A percentile compares a stretch with the other conserved stretches of the same genome.
These are phyloP conservation scores for Boletus rubropictus DNA, from an alignment of 768 basidiomycete species.

Conservation along the genomic window DNA sequence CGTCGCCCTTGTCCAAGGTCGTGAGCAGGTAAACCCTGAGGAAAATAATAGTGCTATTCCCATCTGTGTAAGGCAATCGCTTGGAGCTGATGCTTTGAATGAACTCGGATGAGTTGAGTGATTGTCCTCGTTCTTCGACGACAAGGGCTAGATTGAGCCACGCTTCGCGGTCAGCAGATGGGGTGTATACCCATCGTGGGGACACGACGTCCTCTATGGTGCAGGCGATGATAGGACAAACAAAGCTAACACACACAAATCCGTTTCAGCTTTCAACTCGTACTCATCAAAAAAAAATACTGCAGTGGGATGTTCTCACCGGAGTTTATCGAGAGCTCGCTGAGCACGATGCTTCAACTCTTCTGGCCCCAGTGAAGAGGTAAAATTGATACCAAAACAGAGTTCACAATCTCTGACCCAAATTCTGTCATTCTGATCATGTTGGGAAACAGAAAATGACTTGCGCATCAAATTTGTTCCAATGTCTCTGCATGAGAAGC, in stretches of 20 bases:
- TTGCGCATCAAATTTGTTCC: constrained; percentile 10
- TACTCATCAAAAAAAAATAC: background rate
- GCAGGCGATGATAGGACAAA: constrained; percentile 18
- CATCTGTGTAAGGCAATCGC: constrained; percentile 16
- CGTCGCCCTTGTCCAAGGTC: background rate
- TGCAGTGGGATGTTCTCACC: constrained; percentile 8
- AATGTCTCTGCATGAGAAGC: constrained; percentile 8
- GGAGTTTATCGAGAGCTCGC: constrained; percentile 16
- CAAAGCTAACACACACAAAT: constrained; percentile 3
- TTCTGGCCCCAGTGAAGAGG: constrained; percentile 3
- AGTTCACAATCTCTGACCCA: constrained; percentile 13
- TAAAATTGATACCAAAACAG: constrained; percentile 16
- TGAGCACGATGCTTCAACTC: constrained; percentile 9
- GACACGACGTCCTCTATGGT: constrained; percentile 8
- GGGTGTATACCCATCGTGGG: constrained; percentile 20
- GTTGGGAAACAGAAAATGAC: background rate
- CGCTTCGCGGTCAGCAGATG: constrained; percentile 17
- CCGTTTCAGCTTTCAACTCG: too few relatives aligned
- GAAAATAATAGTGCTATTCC: background rate
- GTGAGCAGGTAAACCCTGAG: constrained; percentile 11
- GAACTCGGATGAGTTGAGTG: constrained; percentile 16
- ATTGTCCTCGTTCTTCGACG: constrained; percentile 11
- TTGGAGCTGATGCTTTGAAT: constrained; percentile 12
- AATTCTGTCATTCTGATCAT: background rate
- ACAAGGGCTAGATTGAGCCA: constrained; percentile 22